Evolutionary conservation across 2,329 filamentous ascomycete species (phyloP).

Genomic region (Claviceps spartinae): DNA sequence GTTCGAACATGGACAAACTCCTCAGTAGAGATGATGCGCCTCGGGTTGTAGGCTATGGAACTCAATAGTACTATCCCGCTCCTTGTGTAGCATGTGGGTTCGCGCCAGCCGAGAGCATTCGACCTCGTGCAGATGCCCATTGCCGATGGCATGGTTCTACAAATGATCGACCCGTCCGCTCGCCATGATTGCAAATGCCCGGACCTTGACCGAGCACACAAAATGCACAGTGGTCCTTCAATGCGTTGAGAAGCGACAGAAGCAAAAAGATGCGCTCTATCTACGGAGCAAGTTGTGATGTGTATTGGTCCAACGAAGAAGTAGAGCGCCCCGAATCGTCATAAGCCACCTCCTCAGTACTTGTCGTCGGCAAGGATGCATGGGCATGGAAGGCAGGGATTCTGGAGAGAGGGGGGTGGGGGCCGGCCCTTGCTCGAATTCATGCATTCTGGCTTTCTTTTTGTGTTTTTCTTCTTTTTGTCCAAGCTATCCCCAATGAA

Average conservation of each 20-base stretch:
- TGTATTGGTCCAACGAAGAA: constrained; percentile 4
- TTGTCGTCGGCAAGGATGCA: constrained; percentile 6
- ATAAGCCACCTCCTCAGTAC: constrained; percentile 5
- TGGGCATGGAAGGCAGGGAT: not conserved
- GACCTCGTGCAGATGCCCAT: constrained; percentile 1
- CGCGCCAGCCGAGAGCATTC: constrained; percentile 4
- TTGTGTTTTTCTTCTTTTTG: not conserved
- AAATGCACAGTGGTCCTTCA: constrained; percentile 2
- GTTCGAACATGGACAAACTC: not conserved
- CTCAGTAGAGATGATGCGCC: not conserved
- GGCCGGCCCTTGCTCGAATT: not conserved
- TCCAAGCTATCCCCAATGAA: not conserved
- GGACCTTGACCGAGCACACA: constrained; percentile 4
- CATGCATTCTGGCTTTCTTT: not conserved
- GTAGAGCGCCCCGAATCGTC: constrained; percentile 6
- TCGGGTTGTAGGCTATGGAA: not conserved
- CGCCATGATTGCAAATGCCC: not conserved
- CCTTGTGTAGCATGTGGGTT: not conserved
- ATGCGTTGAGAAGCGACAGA: not conserved
- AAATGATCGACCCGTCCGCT: not conserved
- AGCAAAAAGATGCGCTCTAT: not conserved
- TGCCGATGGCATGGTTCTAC: constrained; percentile 2
- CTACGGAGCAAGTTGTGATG: not conserved
- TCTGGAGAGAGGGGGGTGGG: not conserved
- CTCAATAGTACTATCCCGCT: not conserved